Percentiles rank a stretch among this genome's conserved stretches.
These are phyloP conservation scores for Gossypium sturtianum DNA, from an alignment of 345 rosid genomes.

Conservation along the genomic window DNA sequence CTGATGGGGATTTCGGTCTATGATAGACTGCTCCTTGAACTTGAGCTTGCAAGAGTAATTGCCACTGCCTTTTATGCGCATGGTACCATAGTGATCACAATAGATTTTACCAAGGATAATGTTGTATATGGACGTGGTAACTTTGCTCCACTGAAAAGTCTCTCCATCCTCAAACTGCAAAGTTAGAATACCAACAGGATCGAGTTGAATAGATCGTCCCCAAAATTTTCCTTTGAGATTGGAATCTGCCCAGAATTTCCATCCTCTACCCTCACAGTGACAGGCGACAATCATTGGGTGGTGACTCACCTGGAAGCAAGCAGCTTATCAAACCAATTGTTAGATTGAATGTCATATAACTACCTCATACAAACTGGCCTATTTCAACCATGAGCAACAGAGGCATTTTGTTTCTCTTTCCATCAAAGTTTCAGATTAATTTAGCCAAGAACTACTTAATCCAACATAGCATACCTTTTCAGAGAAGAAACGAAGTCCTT, in stretches of 20 bases:
- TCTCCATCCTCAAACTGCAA: constrained; percentile 89
- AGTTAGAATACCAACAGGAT: constrained; percentile 86
- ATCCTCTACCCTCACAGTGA: constrained; percentile 97
- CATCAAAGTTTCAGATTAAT: not conserved
- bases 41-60: constrained; percentile 86
- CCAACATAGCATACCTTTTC: constrained; percentile 52
- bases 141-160: constrained; percentile 95
- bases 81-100: constrained; percentile 94
- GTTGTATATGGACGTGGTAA: constrained; percentile 96
- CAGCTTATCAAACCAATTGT: constrained; percentile 17
- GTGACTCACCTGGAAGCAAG: constrained; percentile 81
- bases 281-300: constrained; percentile 97
- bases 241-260: constrained; percentile 99
- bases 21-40: constrained; percentile 98
- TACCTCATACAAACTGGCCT: not conserved
- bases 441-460: not conserved
- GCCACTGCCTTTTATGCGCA: constrained; percentile 89
- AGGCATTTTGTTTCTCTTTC: not conserved
- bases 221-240: constrained; percentile 97
- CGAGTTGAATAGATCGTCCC: constrained; percentile 98
- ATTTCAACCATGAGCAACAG: not conserved
- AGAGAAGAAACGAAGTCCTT: constrained; percentile 92
- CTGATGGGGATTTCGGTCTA: constrained; percentile 98
- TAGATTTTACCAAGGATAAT: constrained; percentile 93
- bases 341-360: constrained; percentile 10